Percentiles rank a stretch among this genome's conserved stretches.
These are phyloP conservation scores for Metschnikowia cubensis DNA, from an alignment of 805 yeast species.

Conservation along the genomic window DNA sequence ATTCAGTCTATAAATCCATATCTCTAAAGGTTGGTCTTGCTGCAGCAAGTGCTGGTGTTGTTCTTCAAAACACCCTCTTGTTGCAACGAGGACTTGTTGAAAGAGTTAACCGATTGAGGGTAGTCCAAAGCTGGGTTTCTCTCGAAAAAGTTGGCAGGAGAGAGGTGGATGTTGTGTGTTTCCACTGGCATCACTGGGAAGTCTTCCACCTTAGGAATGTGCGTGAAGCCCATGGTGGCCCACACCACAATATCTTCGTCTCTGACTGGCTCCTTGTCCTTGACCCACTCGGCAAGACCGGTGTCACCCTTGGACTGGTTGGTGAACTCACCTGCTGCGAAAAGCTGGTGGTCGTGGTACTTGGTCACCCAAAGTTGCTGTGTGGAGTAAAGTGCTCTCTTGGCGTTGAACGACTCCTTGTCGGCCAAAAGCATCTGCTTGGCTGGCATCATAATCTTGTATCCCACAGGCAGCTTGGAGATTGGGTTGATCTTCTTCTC, in stretches of 20 bases:
- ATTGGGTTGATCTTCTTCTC: conserved; percentile 67
- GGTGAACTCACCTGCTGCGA: conserved; percentile 83
- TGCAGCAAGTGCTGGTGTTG: conserved; percentile 24
- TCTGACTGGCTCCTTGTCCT: conserved; percentile 64
- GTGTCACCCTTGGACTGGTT: conserved; percentile 71
- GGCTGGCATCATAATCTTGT: conserved; percentile 70
- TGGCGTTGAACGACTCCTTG: conserved; percentile 57
- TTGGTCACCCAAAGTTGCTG: conserved; percentile 81
- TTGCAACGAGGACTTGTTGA: conserved; percentile 58
- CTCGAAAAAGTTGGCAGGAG: conserved; percentile 72
- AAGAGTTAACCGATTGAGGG: conserved; percentile 63
- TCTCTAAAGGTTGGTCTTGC: conserved; percentile 34
- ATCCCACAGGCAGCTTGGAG: conserved; percentile 70
- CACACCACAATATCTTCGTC: conserved; percentile 73
- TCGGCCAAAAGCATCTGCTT: conserved; percentile 71
- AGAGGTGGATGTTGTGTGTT: conserved; percentile 58
- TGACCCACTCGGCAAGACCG: conserved; percentile 69
- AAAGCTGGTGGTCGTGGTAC: conserved; percentile 66
- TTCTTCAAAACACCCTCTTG: conserved; percentile 20
- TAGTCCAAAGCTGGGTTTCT: conserved; percentile 75
- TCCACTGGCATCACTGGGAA: conserved; percentile 91
- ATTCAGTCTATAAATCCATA: not conserved
- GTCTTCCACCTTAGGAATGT: conserved; percentile 78
- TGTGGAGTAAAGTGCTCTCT: conserved; percentile 72
- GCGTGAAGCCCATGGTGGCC: conserved; percentile 80